Conservation (phyloP, 2,329 filamentous ascomycete genomes). For the Cladophialophora bantiana region DNA sequence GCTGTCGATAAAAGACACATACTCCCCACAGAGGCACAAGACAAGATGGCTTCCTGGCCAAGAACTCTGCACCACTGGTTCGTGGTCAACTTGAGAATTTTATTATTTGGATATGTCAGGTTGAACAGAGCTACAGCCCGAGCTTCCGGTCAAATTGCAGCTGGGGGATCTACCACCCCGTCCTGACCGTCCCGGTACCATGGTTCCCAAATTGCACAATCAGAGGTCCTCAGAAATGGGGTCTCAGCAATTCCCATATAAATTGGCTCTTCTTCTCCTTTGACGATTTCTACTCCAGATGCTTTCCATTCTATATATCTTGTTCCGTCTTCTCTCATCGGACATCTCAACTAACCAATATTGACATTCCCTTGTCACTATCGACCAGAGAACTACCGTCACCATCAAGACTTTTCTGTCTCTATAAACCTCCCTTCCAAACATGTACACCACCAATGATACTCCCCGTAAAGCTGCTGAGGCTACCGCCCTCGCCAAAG, state of each 20-base stretch:
- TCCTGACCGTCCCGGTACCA: slow-evolving; percentile 2
- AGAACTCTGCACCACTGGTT: too few relatives aligned
- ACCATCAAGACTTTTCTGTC: not conserved
- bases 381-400: not conserved
- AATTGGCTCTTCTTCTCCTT: not conserved
- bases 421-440: not conserved
- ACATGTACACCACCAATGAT: not conserved
- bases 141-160: too few relatives aligned
- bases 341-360: not conserved
- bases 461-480: not conserved
- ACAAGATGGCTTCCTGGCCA: too few relatives aligned
- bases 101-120: too few relatives aligned
- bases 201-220: not conserved
- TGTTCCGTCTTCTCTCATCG: not conserved
- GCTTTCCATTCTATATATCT: not conserved
- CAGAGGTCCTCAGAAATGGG: slow-evolving; percentile 1
- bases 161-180: too few relatives aligned
- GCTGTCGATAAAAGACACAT: too few relatives aligned
- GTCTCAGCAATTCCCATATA: not conserved
- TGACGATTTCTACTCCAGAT: not conserved
- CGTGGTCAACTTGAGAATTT: too few relatives aligned
- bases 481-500: not conserved
- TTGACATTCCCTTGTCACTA: not conserved
- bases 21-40: too few relatives aligned
- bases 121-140: too few relatives aligned